These are phyloP conservation scores for Heteromeles arbutifolia DNA, from an alignment of 306 rosid species.

Conservation along the genomic window DNA sequence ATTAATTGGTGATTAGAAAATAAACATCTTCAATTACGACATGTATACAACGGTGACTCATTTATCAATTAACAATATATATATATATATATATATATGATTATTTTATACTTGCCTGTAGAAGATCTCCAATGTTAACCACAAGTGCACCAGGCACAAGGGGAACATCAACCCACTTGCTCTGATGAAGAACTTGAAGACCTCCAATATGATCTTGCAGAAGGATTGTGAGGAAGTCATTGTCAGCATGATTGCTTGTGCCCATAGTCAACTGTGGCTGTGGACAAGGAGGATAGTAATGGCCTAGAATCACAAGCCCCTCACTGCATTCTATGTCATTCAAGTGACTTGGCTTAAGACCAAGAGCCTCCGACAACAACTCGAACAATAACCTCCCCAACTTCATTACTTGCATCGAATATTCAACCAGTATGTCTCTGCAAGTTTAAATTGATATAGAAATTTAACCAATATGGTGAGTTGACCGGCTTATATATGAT, in stretches of 20 bases:
- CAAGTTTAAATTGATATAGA: background rate
- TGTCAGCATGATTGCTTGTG: conserved; percentile 23
- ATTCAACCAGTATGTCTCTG: no score
- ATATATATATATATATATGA: no score
- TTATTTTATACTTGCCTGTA: conserved; percentile 18
- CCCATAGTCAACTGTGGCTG: conserved; percentile 19
- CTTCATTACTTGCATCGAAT: conserved; percentile 13
- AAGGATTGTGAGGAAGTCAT: conserved; percentile 37
- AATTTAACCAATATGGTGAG: background rate
- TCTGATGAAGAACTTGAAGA: conserved; percentile 32
- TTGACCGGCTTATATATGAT: no score
- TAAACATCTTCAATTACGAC: no score
- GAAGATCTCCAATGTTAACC: conserved; percentile 10
- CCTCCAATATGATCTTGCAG: conserved; percentile 49
- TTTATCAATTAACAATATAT: no score
- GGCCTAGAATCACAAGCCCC: conserved; percentile 2
- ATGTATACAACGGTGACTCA: no score
- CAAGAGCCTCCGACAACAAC: conserved; percentile 7
- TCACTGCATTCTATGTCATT: conserved; percentile 4
- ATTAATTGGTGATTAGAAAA: no score
- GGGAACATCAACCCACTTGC: background rate
- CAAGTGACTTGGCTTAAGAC: background rate
- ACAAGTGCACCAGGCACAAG: conserved; percentile 5
- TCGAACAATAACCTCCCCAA: conserved; percentile 24
- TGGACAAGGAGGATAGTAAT: conserved; percentile 23